A percentile compares a stretch with the other conserved stretches of the same genome.
These are phyloP conservation scores for Gentiana straminea DNA, from an alignment of 257 asterid species.

Conservation along the genomic window DNA sequence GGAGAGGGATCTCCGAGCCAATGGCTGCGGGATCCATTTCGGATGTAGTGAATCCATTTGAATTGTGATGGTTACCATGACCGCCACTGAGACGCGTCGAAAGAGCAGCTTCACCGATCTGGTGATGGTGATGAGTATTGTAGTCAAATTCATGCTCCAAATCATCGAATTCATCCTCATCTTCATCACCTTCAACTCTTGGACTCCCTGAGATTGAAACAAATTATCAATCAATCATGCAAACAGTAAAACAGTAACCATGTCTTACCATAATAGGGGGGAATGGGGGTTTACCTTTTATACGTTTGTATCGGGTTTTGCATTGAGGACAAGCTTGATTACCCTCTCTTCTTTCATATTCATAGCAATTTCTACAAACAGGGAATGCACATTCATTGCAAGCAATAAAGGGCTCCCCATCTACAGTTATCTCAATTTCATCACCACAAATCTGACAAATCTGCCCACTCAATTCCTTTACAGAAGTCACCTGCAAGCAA, in stretches of 20 bases:
- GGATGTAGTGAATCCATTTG: conserved; percentile 50
- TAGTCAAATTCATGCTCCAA: conserved; percentile 81
- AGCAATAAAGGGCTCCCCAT: conserved; percentile 88
- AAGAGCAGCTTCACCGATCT: conserved; percentile 37
- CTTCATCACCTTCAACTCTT: conserved; percentile 94
- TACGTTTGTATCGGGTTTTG: conserved; percentile 87
- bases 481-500: conserved; percentile 69
- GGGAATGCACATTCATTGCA: conserved; percentile 97
- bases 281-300: conserved; percentile 45
- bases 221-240: conserved; percentile 3
- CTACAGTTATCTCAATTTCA: conserved; percentile 66
- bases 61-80: conserved; percentile 29
- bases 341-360: conserved; percentile 89
- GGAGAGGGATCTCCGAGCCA: conserved; percentile 79
- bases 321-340: conserved; percentile 97
- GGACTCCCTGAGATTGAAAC: conserved; percentile 57
- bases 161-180: conserved; percentile 92
- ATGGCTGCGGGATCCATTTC: conserved; percentile 61
- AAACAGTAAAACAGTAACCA: neutral
- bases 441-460: conserved; percentile 98
- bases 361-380: conserved; percentile 78
- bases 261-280: conserved; percentile 4
- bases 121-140: conserved; percentile 28
- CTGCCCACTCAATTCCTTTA: conserved; percentile 88
- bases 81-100: conserved; percentile 44